Base-by-base conservation (phyloP, 2,329 filamentous ascomycete genomes). In the Westerdykella ornata region DNA sequence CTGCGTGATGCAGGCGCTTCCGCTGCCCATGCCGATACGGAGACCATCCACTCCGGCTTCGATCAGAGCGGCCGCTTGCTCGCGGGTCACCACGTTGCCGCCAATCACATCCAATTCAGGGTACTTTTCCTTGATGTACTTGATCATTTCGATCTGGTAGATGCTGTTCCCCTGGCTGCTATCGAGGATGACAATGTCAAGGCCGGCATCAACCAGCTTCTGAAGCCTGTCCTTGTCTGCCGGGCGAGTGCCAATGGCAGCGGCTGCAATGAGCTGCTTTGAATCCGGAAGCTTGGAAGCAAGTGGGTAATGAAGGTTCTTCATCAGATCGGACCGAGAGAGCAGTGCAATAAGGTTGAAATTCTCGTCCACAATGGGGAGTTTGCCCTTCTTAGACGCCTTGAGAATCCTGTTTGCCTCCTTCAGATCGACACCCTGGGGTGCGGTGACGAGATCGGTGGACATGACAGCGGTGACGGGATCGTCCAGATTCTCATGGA, bases 81-180 rank as follows among this genome's bases (percentile, higher is more conserved):
- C 90, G 41, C 90, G 84, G 43, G 92, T 98, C 59, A 98, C 92
- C 54, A 98, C 92, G 72, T 98, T 98, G 72, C 92, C 92, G 63
- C 85, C 94, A 64, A 98, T 95, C 65, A 98, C 92, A 57, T 98
- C 89, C 49, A 98, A 76, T 37, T 75, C 72, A 22, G 90, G 88
- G 74, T 82, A 90, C 56, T 82, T 86, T 54, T 82, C 68, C 78
- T 98, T 98, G 73, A 92, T 78, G 76, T 84, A 97, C 72, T 89
- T 88, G 74, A 98, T 81, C 92, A 98, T 98, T 47, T 95, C 88
- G 51, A 97, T 84, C 74, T 97, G 90, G 78, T 90, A 98, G 76
- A 97, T 88, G 71, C 85, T 92, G 80, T 97, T 97, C 54, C 92
- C 92, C 73, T 98, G 92, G 63, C 86, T 94, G 71, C 85, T 92